phyloP scores from a whole-genome alignment of 352 stramenopile genomes.

The Phytophthora meadii region DNA sequence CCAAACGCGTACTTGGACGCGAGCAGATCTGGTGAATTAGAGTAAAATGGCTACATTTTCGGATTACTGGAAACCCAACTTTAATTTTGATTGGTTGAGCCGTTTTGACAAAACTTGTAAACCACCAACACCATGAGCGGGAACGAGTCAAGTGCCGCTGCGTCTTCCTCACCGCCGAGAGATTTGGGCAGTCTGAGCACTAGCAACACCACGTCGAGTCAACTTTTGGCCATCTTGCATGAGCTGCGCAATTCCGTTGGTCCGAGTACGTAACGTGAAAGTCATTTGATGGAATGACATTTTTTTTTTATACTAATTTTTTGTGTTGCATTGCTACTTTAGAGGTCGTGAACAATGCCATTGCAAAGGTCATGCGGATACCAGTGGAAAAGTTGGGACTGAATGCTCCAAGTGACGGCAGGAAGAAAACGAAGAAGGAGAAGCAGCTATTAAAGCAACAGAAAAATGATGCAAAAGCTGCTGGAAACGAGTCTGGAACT shows the following conservation, averaged over 20 bases:
- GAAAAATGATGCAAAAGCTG: constrained; percentile 21
- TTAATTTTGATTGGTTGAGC: constrained; percentile 23
- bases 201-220: constrained; percentile 45
- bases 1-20: constrained; percentile 65
- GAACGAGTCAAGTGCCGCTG: constrained; percentile 8
- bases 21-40: constrained; percentile 36
- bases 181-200: constrained; percentile 38
- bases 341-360: constrained; percentile 78
- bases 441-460: constrained; percentile 32
- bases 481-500: constrained; percentile 1
- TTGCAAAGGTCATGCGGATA: constrained; percentile 66
- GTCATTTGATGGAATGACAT: constrained; percentile 12
- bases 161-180: constrained; percentile 12
- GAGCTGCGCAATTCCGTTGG: constrained; percentile 68
- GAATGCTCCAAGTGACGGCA: constrained; percentile 2
- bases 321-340: constrained; percentile 16
- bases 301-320: constrained; percentile 11
- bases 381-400: constrained; percentile 16
- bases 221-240: constrained; percentile 72
- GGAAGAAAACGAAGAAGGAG: constrained; percentile 36
- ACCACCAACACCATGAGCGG: constrained; percentile 8
- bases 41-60: constrained; percentile 32
- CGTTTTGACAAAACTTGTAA: constrained; percentile 16
- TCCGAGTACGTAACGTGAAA: constrained; percentile 49
- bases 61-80: not conserved